Percentiles rank a stretch among this genome's conserved stretches.
phyloP scores from a whole-genome alignment of 805 yeast species.

The Cyberlindnera mrakii region DNA sequence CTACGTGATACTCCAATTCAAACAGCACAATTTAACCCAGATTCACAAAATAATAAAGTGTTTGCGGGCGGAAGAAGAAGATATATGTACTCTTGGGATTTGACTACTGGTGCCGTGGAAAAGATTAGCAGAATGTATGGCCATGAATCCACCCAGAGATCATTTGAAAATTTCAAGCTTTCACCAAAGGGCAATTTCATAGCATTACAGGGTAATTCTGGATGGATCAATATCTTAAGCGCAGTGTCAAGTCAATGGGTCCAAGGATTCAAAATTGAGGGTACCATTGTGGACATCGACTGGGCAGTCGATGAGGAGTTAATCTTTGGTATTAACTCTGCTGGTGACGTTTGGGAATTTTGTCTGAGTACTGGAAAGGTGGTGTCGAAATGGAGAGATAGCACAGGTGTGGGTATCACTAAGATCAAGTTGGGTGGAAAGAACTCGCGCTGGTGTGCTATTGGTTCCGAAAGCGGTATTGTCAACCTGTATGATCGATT shows the following conservation, averaged over 20 bases:
- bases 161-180: constrained; percentile 80
- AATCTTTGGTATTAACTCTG: constrained; percentile 58
- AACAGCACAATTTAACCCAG: constrained; percentile 60
- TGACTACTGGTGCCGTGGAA: constrained; percentile 66
- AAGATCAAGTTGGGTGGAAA: constrained; percentile 66
- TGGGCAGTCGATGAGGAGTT: constrained; percentile 45
- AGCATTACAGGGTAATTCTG: constrained; percentile 77
- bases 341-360: constrained; percentile 91
- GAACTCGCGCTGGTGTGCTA: constrained; percentile 73
- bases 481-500: constrained; percentile 76
- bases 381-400: constrained; percentile 73
- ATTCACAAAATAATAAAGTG: constrained; percentile 42
- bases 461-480: constrained; percentile 85
- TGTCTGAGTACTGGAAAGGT: constrained; percentile 45
- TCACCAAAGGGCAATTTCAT: constrained; percentile 67
- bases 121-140: constrained; percentile 89
- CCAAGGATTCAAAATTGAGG: constrained; percentile 84
- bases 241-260: constrained; percentile 82
- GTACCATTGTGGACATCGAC: constrained; percentile 74
- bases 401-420: constrained; percentile 80
- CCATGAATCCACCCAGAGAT: constrained; percentile 75
- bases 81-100: constrained; percentile 89
- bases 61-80: constrained; percentile 89
- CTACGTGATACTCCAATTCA: constrained; percentile 76
- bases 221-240: constrained; percentile 82